These are phyloP conservation scores for Backusella macrospora DNA, from an alignment of 192 early-diverging fungal genomes.

Conservation along the genomic window DNA sequence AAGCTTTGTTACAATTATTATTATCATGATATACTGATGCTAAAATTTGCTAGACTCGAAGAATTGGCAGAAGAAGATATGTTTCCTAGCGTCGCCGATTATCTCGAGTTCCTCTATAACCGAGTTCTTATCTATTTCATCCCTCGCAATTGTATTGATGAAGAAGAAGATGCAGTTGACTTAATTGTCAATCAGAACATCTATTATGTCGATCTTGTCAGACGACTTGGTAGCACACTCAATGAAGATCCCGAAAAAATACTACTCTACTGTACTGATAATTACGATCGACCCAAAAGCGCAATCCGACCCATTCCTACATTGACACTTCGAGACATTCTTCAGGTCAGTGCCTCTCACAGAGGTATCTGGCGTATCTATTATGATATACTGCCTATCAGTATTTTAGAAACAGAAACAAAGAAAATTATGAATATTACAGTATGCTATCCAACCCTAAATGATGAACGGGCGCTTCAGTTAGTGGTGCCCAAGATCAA, in stretches of 20 bases:
- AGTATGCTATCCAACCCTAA: constrained; percentile 63
- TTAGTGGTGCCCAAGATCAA: constrained; percentile 66
- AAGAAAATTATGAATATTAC: constrained; percentile 73
- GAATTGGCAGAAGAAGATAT: background rate
- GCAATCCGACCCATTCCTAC: background rate
- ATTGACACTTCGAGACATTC: background rate
- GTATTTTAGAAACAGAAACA: constrained; percentile 80
- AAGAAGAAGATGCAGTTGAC: constrained; percentile 21
- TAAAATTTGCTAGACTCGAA: constrained; percentile 33
- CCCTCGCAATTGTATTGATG: constrained; percentile 33
- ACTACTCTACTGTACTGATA: constrained; percentile 29
- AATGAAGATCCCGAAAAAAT: constrained; percentile 71
- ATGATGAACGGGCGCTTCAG: constrained; percentile 63
- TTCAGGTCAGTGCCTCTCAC: too few species aligned
- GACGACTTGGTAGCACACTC: constrained; percentile 61
- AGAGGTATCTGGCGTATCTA: constrained; percentile 42
- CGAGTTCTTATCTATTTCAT: constrained; percentile 74
- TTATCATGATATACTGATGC: background rate
- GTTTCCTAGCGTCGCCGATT: constrained; percentile 55
- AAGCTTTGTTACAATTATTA: too few species aligned
- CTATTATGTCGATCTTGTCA: constrained; percentile 67
- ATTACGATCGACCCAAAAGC: background rate
- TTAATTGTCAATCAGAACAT: constrained; percentile 59
- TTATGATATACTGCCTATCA: constrained; percentile 85
- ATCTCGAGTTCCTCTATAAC: constrained; percentile 76